A percentile compares a stretch with the other conserved stretches of the same genome.
These are phyloP conservation scores for Lunularia cruciata DNA, from an alignment of 225 moss, liverwort and hornwort species.

Conservation along the genomic window DNA sequence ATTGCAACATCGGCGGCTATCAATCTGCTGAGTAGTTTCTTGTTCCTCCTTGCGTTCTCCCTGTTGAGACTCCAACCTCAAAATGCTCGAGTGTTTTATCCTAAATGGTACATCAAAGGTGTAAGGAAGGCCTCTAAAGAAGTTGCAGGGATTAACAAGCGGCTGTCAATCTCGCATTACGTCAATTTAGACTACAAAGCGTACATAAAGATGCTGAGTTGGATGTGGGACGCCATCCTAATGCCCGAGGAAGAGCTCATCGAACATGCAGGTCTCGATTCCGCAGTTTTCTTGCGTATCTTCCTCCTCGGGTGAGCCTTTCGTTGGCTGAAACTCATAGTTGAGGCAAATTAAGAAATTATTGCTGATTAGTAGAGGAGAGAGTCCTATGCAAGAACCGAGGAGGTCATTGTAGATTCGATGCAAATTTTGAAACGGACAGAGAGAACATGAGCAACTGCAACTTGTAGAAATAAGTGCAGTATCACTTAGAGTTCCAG, in stretches of 20 bases:
- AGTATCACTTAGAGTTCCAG: too few relatives aligned
- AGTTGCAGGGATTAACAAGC: conserved; percentile 23
- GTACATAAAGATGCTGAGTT: conserved; percentile 51
- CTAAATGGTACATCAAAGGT: conserved; percentile 73
- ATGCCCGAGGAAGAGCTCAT: conserved; percentile 72
- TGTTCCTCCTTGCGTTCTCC: conserved; percentile 58
- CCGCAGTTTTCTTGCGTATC: conserved; percentile 62
- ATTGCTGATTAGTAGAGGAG: too few relatives aligned
- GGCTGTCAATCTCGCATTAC: conserved; percentile 36
- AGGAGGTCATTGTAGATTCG: too few relatives aligned
- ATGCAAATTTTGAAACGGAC: too few relatives aligned
- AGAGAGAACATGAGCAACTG: too few relatives aligned
- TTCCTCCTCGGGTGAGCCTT: conserved; percentile 60
- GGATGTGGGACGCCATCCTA: conserved; percentile 54
- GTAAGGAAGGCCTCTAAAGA: conserved; percentile 54
- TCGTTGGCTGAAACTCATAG: too few relatives aligned
- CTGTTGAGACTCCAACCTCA: conserved; percentile 65
- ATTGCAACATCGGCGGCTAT: conserved; percentile 58
- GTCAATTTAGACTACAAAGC: conserved; percentile 51
- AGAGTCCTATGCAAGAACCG: too few relatives aligned
- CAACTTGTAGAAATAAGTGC: too few relatives aligned
- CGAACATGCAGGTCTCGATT: conserved; percentile 77
- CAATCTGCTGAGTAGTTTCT: conserved; percentile 39
- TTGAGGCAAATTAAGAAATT: too few relatives aligned
- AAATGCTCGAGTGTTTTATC: conserved; percentile 68